These are phyloP conservation scores for Fagopyrum homotropicum DNA, from an alignment of 148 eudicot genomes.

Conservation along the genomic window DNA sequence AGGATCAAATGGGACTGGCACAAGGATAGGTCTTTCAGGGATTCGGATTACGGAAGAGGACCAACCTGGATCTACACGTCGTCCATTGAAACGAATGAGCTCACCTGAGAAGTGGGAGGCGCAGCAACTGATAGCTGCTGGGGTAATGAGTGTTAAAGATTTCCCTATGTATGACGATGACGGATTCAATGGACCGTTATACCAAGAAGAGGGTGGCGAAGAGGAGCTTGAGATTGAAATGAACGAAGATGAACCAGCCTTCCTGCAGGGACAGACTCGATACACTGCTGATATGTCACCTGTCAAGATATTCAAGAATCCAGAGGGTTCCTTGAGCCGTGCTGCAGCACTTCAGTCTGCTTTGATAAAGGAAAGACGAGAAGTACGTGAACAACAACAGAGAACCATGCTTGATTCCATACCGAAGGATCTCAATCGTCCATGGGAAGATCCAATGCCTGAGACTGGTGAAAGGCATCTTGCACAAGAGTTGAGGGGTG, in stretches of 20 bases:
- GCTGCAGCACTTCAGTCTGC: conserved; percentile 93
- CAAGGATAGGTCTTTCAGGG: conserved; percentile 73
- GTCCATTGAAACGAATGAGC: conserved; percentile 83
- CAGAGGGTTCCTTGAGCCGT: conserved; percentile 87
- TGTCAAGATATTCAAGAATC: conserved; percentile 81
- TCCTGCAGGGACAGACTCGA: conserved; percentile 66
- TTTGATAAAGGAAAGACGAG: conserved; percentile 80
- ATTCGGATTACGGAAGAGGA: conserved; percentile 59
- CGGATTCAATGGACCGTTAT: conserved; percentile 52
- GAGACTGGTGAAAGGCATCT: conserved; percentile 92
- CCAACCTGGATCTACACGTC: conserved; percentile 42
- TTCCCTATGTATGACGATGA: conserved; percentile 70
- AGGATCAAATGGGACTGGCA: conserved; percentile 23
- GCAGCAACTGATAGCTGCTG: conserved; percentile 76
- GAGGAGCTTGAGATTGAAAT: conserved; percentile 90
- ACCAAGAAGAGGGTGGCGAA: conserved; percentile 76
- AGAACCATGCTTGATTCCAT: conserved; percentile 87
- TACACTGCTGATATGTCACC: conserved; percentile 88
- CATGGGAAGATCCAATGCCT: conserved; percentile 99
- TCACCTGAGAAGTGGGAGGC: conserved; percentile 94
- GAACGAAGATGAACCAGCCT: conserved; percentile 86
- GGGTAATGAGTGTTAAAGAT: conserved; percentile 71
- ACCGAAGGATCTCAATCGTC: conserved; percentile 92
- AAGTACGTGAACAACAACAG: conserved; percentile 84
- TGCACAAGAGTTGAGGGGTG: conserved; percentile 97